phyloP scores from a whole-genome alignment of 345 rosid genomes.

The Abelmoschus esculentus region DNA sequence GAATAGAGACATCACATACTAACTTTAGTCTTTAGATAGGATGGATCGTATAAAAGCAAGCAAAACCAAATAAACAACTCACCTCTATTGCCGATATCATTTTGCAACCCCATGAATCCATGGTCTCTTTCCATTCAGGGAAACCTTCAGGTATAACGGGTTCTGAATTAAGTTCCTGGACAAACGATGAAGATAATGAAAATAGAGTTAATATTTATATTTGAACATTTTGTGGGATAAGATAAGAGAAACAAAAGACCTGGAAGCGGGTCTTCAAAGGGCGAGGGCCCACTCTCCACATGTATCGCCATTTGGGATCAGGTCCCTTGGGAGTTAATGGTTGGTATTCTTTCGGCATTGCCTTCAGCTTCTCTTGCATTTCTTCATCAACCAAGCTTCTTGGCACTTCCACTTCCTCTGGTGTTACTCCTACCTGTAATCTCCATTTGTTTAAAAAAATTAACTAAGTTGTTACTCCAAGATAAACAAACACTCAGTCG shows the following conservation, averaged over 20 bases:
- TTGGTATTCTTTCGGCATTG: slow-evolving; percentile 56
- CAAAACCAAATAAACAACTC: neutral
- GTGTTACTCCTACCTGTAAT: slow-evolving; percentile 88
- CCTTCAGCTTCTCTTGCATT: slow-evolving; percentile 55
- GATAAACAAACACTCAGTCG: neutral
- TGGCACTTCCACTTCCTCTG: slow-evolving; percentile 93
- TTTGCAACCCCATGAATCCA: slow-evolving; percentile 89
- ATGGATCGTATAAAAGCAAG: slow-evolving; percentile 6
- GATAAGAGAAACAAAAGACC: slow-evolving; percentile 27
- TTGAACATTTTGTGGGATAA: neutral
- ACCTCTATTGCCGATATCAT: slow-evolving; percentile 93
- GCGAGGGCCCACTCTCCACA: slow-evolving; percentile 98
- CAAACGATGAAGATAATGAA: neutral
- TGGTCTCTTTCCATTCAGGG: slow-evolving; percentile 75
- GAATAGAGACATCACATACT: slow-evolving; percentile 1
- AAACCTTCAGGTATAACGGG: slow-evolving; percentile 91
- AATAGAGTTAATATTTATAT: slow-evolving; percentile 1
- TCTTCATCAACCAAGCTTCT: slow-evolving; percentile 84
- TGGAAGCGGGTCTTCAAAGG: slow-evolving; percentile 65
- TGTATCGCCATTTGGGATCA: slow-evolving; percentile 93
- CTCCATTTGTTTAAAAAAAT: slow-evolving; percentile 13
- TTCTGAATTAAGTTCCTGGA: slow-evolving; percentile 85
- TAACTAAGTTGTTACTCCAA: neutral
- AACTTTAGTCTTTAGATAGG: neutral
- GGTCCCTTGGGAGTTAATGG: slow-evolving; percentile 79